Percentiles rank a stretch among this genome's conserved stretches.
phyloP scores from a whole-genome alignment of 345 rosid species.

The Eucalyptus lansdowneana region DNA sequence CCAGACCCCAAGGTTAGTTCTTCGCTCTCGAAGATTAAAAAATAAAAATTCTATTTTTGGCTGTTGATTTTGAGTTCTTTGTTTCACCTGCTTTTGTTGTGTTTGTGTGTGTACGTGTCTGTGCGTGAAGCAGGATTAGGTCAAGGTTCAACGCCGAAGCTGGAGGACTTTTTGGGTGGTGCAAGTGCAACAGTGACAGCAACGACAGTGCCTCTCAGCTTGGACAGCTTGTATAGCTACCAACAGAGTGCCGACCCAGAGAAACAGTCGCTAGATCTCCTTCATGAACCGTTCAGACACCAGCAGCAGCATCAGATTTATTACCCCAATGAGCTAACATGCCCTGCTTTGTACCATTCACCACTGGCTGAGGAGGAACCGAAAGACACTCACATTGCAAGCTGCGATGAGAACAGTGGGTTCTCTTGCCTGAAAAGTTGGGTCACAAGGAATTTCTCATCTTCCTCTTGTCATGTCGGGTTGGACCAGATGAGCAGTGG shows the following conservation, averaged over 20 bases:
- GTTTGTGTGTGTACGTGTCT: not conserved
- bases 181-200: slow-evolving; percentile 1
- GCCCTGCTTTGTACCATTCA: not conserved
- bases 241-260: not conserved
- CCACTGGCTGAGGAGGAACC: not conserved
- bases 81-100: not conserved
- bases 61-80: not conserved
- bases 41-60: not conserved
- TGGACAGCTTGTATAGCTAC: slow-evolving; percentile 8
- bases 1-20: slow-evolving; percentile 38
- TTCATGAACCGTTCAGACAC: not conserved
- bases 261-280: not conserved
- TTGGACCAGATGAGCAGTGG: not conserved
- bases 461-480: not conserved
- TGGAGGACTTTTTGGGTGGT: slow-evolving; percentile 69
- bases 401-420: not conserved
- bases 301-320: not conserved
- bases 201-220: slow-evolving; percentile 1
- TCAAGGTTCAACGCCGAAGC: slow-evolving; percentile 43
- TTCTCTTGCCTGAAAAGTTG: not conserved
- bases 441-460: not conserved
- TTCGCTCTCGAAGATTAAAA: not conserved
- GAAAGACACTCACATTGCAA: not conserved
- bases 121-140: slow-evolving; percentile 19
- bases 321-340: not conserved